Conservation (phyloP, 2,329 filamentous ascomycete genomes). For the Trichophyton rubrum region DNA sequence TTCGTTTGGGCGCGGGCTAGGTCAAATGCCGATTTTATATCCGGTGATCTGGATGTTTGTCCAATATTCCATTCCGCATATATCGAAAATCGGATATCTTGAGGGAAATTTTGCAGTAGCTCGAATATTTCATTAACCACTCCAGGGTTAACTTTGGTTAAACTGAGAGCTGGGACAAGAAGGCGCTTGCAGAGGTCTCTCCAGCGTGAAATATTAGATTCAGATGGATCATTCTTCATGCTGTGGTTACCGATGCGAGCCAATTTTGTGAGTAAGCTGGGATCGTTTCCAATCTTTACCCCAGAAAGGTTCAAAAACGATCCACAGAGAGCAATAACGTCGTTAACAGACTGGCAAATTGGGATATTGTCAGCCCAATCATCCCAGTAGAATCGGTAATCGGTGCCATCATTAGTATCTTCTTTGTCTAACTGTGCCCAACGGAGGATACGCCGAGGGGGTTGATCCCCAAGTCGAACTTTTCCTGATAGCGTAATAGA, state of each 20-base stretch:
- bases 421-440: slow-evolving; percentile 75
- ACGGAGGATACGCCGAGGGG: slow-evolving; percentile 55
- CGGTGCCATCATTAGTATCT: slow-evolving; percentile 59
- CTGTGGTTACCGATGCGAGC: slow-evolving; percentile 73
- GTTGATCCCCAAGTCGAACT: slow-evolving; percentile 48
- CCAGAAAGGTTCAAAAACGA: slow-evolving; percentile 77
- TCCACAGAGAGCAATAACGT: slow-evolving; percentile 75
- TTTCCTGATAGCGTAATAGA: slow-evolving; percentile 55
- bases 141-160: slow-evolving; percentile 72
- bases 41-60: slow-evolving; percentile 59
- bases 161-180: slow-evolving; percentile 75
- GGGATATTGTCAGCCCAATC: slow-evolving; percentile 94
- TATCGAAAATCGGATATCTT: slow-evolving; percentile 66
- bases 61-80: slow-evolving; percentile 91
- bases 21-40: slow-evolving; percentile 67
- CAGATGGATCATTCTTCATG: slow-evolving; percentile 55
- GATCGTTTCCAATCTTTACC: slow-evolving; percentile 77
- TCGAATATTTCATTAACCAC: slow-evolving; percentile 78
- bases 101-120: slow-evolving; percentile 65
- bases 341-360: slow-evolving; percentile 77
- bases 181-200: slow-evolving; percentile 69
- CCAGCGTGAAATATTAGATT: slow-evolving; percentile 65
- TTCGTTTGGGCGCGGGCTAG: slow-evolving; percentile 66
- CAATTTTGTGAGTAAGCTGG: slow-evolving; percentile 64
- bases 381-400: slow-evolving; percentile 92